Evolutionary conservation across 1,139 yeast genomes (phyloP).

Genomic region (Hyphopichia fennica): DNA sequence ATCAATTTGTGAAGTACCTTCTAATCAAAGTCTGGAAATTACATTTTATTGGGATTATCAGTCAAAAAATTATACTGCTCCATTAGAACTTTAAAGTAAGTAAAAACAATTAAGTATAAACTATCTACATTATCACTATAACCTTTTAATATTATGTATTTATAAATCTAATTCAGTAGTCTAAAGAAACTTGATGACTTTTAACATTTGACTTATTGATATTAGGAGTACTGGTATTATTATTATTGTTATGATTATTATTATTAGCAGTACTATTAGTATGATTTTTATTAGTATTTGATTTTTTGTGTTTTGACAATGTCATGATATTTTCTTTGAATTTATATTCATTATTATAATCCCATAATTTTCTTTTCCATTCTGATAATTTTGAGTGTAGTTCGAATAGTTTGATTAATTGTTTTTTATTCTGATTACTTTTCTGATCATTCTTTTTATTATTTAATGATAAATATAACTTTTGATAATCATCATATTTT

Average conservation of each 20-base stretch:
- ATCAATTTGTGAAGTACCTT: slow-evolving; percentile 37
- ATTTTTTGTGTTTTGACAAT: slow-evolving; percentile 35
- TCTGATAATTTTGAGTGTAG: slow-evolving; percentile 34
- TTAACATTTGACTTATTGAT: too few species aligned
- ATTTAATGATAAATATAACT: slow-evolving; percentile 24
- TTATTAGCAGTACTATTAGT: too few species aligned
- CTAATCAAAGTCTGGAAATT: slow-evolving; percentile 32
- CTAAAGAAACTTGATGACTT: neutral
- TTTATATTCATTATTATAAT: slow-evolving; percentile 34
- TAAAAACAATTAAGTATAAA: neutral
- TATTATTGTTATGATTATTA: too few species aligned
- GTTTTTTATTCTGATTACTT: slow-evolving; percentile 16
- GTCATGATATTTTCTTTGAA: slow-evolving; percentile 34
- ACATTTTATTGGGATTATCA: slow-evolving; percentile 42
- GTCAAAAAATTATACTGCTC: slow-evolving; percentile 25
- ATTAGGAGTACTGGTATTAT: too few species aligned
- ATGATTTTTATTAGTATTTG: neutral
- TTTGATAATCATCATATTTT: slow-evolving; percentile 41
- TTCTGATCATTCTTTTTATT: neutral
- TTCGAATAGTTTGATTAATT: slow-evolving; percentile 30
- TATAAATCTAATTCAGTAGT: neutral
- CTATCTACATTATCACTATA: too few species aligned
- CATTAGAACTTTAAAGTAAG: slow-evolving; percentile 4
- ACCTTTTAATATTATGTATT: too few species aligned
- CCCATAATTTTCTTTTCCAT: slow-evolving; percentile 38